Evolutionary conservation across 495 filamentous ascomycete genomes (phyloP).

Genomic region (Trichoderma erinaceum): DNA sequence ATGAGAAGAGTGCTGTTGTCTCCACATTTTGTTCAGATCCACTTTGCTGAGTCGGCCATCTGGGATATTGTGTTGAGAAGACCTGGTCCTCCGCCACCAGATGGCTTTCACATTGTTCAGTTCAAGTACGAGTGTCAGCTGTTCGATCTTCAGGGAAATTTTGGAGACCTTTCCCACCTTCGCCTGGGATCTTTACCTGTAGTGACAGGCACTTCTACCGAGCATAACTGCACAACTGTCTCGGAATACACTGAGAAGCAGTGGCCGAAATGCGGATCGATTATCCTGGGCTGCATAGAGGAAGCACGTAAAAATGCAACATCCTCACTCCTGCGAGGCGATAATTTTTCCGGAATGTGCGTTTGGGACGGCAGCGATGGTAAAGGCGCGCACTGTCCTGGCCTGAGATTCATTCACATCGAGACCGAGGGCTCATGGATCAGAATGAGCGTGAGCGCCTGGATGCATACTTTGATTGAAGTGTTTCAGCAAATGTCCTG

Average conservation of each 20-base stretch:
- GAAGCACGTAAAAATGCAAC: background rate
- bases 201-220: slow-evolving; percentile 3
- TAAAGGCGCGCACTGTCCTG: background rate
- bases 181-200: slow-evolving; percentile 7
- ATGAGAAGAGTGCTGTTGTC: slow-evolving; percentile 7
- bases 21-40: slow-evolving; percentile 16
- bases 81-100: background rate
- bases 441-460: slow-evolving; percentile 1
- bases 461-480: background rate
- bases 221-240: slow-evolving; percentile 1
- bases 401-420: slow-evolving; percentile 10
- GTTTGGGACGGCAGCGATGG: slow-evolving; percentile 13
- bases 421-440: slow-evolving; percentile 12
- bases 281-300: background rate
- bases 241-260: slow-evolving; percentile 6
- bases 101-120: slow-evolving; percentile 15
- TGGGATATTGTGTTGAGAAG: slow-evolving; percentile 12
- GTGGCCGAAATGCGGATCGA: slow-evolving; percentile 10
- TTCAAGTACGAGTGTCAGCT: slow-evolving; percentile 13
- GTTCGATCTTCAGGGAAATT: background rate
- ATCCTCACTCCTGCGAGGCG: slow-evolving; percentile 2
- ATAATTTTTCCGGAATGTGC: slow-evolving; percentile 2
- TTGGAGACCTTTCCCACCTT: background rate
- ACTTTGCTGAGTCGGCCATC: slow-evolving; percentile 12
- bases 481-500: slow-evolving; percentile 12